Percentiles rank a stretch among this genome's conserved stretches.
Evolutionary conservation across 129 eudicot genomes (phyloP).

Genomic region (Scalesia atractyloides): DNA sequence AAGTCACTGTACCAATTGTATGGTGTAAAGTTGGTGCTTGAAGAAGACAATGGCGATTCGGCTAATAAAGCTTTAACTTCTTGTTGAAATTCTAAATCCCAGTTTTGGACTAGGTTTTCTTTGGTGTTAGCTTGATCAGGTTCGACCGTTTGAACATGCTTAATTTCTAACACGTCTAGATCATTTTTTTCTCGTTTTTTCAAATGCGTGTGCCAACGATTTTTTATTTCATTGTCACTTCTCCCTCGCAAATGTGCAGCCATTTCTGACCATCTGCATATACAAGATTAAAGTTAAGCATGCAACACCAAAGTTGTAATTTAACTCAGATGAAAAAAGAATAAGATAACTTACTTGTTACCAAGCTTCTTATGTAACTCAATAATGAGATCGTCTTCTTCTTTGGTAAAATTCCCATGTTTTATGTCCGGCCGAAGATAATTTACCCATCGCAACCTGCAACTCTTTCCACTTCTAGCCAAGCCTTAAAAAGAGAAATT

Average conservation of each 20-base stretch:
- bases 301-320: not conserved
- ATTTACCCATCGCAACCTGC: slow-evolving; percentile 46
- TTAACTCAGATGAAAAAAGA: not conserved
- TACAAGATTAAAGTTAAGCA: not conserved
- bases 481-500: slow-evolving; percentile 26
- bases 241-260: slow-evolving; percentile 42
- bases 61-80: slow-evolving; percentile 21
- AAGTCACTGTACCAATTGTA: slow-evolving; percentile 12
- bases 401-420: slow-evolving; percentile 40
- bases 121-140: slow-evolving; percentile 12
- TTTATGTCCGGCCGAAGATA: slow-evolving; percentile 43
- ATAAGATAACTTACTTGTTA: slow-evolving; percentile 30
- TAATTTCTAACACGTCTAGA: slow-evolving; percentile 8
- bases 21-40: slow-evolving; percentile 31
- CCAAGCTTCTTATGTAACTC: slow-evolving; percentile 41
- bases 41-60: slow-evolving; percentile 37
- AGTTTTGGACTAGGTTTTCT: slow-evolving; percentile 13
- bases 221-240: slow-evolving; percentile 45
- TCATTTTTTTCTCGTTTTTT: slow-evolving; percentile 32
- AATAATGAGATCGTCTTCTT: slow-evolving; percentile 40
- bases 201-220: slow-evolving; percentile 45
- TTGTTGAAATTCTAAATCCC: slow-evolving; percentile 27
- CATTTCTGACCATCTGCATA: slow-evolving; percentile 40
- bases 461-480: slow-evolving; percentile 44
- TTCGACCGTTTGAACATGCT: slow-evolving; percentile 10